Evolutionary conservation across 169 alveolate genomes (phyloP).

Genomic region (Plasmodium malariae): DNA sequence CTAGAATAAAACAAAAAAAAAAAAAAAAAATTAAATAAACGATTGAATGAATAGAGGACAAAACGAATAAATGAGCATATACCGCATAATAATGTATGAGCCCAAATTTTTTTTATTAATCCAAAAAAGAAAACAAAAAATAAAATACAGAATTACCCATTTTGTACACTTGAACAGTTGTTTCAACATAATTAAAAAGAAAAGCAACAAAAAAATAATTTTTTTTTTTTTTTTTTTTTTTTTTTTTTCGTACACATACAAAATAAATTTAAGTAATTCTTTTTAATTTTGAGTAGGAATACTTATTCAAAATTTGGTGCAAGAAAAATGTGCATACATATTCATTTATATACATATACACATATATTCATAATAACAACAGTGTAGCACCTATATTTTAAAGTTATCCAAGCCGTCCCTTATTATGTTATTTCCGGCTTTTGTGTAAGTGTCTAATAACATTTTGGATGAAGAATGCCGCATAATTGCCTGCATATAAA

Average conservation of each 20-base stretch:
- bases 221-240: no score
- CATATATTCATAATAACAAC: conserved; percentile 60
- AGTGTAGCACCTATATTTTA: conserved; percentile 56
- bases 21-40: no score
- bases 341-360: conserved; percentile 79
- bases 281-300: no score
- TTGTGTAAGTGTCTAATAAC: conserved; percentile 84
- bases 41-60: no score
- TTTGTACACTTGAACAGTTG: no score
- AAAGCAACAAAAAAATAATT: background rate
- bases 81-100: background rate
- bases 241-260: no score
- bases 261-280: no score
- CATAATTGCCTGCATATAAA: conserved; percentile 82
- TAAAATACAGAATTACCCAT: background rate
- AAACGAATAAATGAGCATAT: background rate
- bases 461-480: conserved; percentile 84
- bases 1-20: background rate
- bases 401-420: conserved; percentile 83
- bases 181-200: no score
- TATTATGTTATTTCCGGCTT: conserved; percentile 83
- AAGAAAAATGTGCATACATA: background rate
- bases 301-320: no score
- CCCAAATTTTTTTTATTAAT: background rate
- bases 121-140: background rate